phyloP scores from a whole-genome alignment of 192 early-diverging fungal genomes.

The Neocallimastix lanati region DNA sequence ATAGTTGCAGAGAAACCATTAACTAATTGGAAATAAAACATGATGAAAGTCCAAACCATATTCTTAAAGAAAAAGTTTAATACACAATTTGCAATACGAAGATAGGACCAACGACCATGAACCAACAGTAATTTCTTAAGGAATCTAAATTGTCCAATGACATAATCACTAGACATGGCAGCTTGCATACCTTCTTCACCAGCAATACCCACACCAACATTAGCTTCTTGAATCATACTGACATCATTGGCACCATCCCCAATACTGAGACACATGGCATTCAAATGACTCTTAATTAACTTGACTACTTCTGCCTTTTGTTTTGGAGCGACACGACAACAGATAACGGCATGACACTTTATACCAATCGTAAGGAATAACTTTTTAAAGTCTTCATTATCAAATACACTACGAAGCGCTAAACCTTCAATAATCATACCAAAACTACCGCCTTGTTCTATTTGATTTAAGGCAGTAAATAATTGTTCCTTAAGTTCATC shows the following conservation, averaged over 20 bases:
- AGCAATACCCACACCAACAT: constrained; percentile 84
- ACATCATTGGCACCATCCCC: constrained; percentile 80
- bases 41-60: constrained; percentile 68
- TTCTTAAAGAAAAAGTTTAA: constrained; percentile 94
- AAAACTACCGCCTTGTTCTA: constrained; percentile 14
- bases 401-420: constrained; percentile 59
- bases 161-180: constrained; percentile 81
- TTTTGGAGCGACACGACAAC: constrained; percentile 88
- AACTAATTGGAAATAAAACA: constrained; percentile 83
- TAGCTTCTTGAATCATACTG: constrained; percentile 65
- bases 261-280: constrained; percentile 77
- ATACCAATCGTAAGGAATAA: constrained; percentile 54
- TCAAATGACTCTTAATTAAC: constrained; percentile 66
- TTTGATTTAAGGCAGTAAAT: not conserved
- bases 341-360: constrained; percentile 75
- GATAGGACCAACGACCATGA: constrained; percentile 85
- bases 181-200: constrained; percentile 93
- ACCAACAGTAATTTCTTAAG: constrained; percentile 68
- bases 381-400: constrained; percentile 28
- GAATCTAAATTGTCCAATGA: constrained; percentile 78
- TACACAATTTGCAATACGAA: constrained; percentile 55
- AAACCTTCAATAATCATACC: constrained; percentile 76
- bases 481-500: constrained; percentile 7
- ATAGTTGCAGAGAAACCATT: constrained; percentile 64
- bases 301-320: constrained; percentile 90